A percentile compares a stretch with the other conserved stretches of the same genome.
These are phyloP conservation scores for Emmonsiellopsis sp. DNA, from an alignment of 2,329 filamentous ascomycete genomes.

Conservation along the genomic window DNA sequence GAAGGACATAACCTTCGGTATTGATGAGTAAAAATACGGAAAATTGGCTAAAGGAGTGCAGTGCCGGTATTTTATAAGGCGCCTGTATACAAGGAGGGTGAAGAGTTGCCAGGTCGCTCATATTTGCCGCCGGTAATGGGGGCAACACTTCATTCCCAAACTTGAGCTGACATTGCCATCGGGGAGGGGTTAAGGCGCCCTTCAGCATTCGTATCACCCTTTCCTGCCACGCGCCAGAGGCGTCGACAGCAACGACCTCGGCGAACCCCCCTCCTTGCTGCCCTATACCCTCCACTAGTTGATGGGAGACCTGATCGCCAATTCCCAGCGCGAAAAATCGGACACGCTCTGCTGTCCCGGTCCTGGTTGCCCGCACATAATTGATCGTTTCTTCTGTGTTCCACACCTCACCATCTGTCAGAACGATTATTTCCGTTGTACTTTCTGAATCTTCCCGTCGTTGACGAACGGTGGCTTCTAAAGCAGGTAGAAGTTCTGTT, in stretches of 20 bases:
- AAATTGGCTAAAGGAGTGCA: not conserved
- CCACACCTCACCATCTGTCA: slow-evolving; percentile 10
- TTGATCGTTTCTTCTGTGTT: not conserved
- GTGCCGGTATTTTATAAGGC: not conserved
- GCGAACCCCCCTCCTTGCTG: not conserved
- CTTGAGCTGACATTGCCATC: not conserved
- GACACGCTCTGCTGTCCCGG: too few species aligned
- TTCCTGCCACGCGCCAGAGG: not conserved
- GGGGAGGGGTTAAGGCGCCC: not conserved
- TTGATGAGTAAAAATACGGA: not conserved
- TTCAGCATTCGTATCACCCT: not conserved
- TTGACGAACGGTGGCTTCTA: not conserved
- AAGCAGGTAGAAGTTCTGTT: slow-evolving; percentile 5
- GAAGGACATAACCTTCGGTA: not conserved
- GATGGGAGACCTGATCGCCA: not conserved
- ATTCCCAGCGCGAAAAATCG: too few species aligned
- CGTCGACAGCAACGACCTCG: not conserved
- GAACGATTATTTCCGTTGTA: slow-evolving; percentile 2
- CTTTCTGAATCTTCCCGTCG: not conserved
- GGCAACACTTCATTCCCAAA: not conserved
- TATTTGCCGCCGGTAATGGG: not conserved
- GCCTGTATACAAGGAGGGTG: not conserved
- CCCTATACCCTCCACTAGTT: not conserved
- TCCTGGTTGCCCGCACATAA: not conserved
- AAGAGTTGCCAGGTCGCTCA: not conserved